A percentile compares a stretch with the other conserved stretches of the same genome.
These are phyloP conservation scores for Zygosaccharomyces sapae DNA, from an alignment of 1,139 yeast genomes.

Conservation along the genomic window DNA sequence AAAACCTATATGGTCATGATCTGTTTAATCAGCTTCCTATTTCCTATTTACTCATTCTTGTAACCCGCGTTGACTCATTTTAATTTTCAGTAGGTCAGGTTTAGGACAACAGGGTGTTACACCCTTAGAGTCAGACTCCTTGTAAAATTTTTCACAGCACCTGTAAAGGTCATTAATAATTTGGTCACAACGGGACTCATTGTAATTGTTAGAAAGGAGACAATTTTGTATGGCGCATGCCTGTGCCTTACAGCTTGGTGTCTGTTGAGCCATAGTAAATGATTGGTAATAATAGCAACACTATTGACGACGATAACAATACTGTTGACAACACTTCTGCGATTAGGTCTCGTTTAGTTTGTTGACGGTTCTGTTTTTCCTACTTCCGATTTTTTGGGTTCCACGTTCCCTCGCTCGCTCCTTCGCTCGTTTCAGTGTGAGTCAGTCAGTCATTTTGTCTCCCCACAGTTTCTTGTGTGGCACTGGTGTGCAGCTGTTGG, in stretches of 20 bases:
- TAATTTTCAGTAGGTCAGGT: slow-evolving; percentile 50
- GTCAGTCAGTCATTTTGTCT: slow-evolving; percentile 4
- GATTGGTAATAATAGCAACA: background rate
- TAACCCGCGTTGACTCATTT: slow-evolving; percentile 50
- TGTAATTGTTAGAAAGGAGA: slow-evolving; percentile 47
- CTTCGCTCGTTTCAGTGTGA: slow-evolving; percentile 4
- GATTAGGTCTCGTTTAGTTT: background rate
- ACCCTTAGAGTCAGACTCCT: slow-evolving; percentile 49
- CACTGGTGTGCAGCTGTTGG: slow-evolving; percentile 1
- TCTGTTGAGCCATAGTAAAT: background rate
- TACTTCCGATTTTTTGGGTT: background rate
- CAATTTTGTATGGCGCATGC: slow-evolving; percentile 64
- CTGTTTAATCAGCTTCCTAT: too few species aligned
- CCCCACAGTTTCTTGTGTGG: slow-evolving; percentile 7
- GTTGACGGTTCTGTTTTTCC: background rate
- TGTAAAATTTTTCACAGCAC: slow-evolving; percentile 58
- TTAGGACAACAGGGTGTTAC: slow-evolving; percentile 65
- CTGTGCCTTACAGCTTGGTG: slow-evolving; percentile 48
- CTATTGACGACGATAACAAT: slow-evolving; percentile 37
- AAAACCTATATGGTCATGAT: background rate
- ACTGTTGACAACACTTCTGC: background rate
- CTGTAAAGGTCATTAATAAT: slow-evolving; percentile 55
- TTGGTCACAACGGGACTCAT: slow-evolving; percentile 60
- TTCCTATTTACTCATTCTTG: background rate
- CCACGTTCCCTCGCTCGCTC: too few species aligned